Base-by-base conservation (phyloP, 2,329 filamentous ascomycete species). In the Ophiocordyceps camponoti-saundersi region DNA sequence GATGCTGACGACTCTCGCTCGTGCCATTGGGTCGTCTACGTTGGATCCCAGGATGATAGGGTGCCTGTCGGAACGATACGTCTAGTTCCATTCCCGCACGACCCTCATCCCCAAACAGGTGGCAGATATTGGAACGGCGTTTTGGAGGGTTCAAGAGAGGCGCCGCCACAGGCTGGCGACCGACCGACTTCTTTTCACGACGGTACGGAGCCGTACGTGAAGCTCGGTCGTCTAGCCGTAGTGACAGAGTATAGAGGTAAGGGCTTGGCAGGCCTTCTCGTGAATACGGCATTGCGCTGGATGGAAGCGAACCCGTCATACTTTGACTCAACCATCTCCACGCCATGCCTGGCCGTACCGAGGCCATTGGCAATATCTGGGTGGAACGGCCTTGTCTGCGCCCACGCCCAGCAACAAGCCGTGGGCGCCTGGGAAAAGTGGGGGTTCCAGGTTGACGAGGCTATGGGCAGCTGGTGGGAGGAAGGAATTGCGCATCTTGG, bases 11-110 rank as follows among this genome's bases (percentile, higher is more conserved):
- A 96, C 61, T 53, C 72, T 1, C 75, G 85, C 34, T 81, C 79
- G 53, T 90, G 81, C 65, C 88, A 95, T 63, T 95, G 86, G 84
- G 81, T 95, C 29, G 70, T 81, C n/a, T 95, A 94, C 62, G 77
- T 78, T 44, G 79, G 72, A 16, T 71, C 82, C 48, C 72, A 73
- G 47, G 36, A 20, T 7, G 36, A 57, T 36, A 60, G 59, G 52
- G 65, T 62, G 22, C 87, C 44, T 3, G 77, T 90, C 46, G 87
- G 82, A 8, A 86, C 83, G 1, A 73, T 94, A 49, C 79, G 89
- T 21, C 69, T 93, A 12, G 83, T 94, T 0, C 88, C 88, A 0
- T 87, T 87, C 46, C 86, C 85, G 1, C 84, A 93, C 56, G 66
- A 68, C 11, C 68, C 78, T 30, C 78, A 90, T 62, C 77, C 79